Evolutionary conservation across 331 rosid genomes (phyloP).

Genomic region (Acacia pycnantha): DNA sequence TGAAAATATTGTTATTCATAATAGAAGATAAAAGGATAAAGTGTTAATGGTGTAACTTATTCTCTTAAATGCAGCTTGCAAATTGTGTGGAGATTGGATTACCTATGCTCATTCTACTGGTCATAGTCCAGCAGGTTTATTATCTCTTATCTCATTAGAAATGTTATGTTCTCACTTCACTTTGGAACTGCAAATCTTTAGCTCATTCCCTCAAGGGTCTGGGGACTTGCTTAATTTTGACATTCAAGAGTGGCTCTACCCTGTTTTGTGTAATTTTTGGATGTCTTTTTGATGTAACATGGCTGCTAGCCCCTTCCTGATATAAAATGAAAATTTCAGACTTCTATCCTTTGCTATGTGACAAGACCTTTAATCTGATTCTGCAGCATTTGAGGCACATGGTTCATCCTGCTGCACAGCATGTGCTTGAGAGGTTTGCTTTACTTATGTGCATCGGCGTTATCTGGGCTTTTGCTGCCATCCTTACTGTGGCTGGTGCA

Average conservation of each 20-base stretch:
- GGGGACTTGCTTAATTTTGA: neutral
- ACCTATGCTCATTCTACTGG: conserved; percentile 72
- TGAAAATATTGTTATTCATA: neutral
- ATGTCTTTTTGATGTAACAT: neutral
- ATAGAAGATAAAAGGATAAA: neutral
- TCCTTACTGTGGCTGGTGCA: conserved; percentile 93
- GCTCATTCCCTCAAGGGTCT: neutral
- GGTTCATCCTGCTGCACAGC: conserved; percentile 29
- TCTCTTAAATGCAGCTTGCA: conserved; percentile 11
- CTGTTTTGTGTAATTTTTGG: neutral
- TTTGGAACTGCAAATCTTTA: neutral
- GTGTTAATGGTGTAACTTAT: neutral
- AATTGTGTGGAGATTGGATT: conserved; percentile 36
- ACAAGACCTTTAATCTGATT: neutral
- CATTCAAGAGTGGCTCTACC: neutral
- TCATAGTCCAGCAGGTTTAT: conserved; percentile 77
- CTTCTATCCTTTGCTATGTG: conserved; percentile 8
- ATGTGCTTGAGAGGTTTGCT: conserved; percentile 38
- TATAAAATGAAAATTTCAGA: neutral
- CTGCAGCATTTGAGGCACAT: conserved; percentile 61
- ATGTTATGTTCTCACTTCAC: neutral
- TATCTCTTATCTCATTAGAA: conserved; percentile 13
- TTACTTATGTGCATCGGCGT: conserved; percentile 71
- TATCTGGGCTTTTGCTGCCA: conserved; percentile 90
- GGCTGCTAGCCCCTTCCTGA: neutral